These are phyloP conservation scores for Neopestalotiopsis sp. DNA, from an alignment of 2,329 filamentous ascomycete species.

Conservation along the genomic window DNA sequence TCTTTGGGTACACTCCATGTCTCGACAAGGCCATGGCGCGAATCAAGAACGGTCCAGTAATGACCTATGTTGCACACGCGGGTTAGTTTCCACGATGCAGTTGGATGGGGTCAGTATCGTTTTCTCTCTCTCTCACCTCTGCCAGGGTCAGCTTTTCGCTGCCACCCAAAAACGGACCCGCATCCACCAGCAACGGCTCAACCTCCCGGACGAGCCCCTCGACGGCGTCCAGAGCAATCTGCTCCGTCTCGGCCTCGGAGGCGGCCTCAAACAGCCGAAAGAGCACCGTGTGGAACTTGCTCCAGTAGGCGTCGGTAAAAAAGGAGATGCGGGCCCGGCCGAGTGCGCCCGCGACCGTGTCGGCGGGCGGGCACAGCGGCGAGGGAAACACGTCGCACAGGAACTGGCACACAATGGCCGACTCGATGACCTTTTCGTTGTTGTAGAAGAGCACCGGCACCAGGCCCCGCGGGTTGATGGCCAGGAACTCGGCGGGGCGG, in stretches of 20 bases:
- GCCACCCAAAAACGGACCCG: constrained; percentile 21
- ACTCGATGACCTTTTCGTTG: constrained; percentile 20
- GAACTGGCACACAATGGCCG: constrained; percentile 23
- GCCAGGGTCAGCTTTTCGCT: constrained; percentile 22
- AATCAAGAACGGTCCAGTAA: constrained; percentile 22
- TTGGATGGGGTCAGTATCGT: no score
- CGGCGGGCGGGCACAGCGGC: constrained; percentile 20
- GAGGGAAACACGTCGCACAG: constrained; percentile 20
- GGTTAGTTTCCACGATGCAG: no score
- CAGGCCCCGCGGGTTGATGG: constrained; percentile 22
- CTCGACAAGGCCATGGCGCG: constrained; percentile 21
- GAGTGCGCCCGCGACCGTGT: constrained; percentile 20
- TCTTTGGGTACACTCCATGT: constrained; percentile 20
- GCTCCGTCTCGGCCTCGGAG: constrained; percentile 16
- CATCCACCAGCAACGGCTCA: constrained; percentile 21
- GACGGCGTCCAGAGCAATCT: constrained; percentile 17
- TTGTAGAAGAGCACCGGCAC: constrained; percentile 21
- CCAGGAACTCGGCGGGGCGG: constrained; percentile 19
- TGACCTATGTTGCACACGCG: not conserved
- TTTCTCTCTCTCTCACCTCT: constrained; percentile 15
- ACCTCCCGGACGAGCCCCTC: constrained; percentile 19
- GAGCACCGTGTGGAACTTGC: constrained; percentile 21
- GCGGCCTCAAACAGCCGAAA: constrained; percentile 19
- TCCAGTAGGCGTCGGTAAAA: constrained; percentile 24
- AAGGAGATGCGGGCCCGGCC: constrained; percentile 21